Evolutionary conservation across 768 basidiomycete genomes (phyloP), one percentile per base, ranked within the genome.

Genomic region (Boletus sensibilis): DNA sequence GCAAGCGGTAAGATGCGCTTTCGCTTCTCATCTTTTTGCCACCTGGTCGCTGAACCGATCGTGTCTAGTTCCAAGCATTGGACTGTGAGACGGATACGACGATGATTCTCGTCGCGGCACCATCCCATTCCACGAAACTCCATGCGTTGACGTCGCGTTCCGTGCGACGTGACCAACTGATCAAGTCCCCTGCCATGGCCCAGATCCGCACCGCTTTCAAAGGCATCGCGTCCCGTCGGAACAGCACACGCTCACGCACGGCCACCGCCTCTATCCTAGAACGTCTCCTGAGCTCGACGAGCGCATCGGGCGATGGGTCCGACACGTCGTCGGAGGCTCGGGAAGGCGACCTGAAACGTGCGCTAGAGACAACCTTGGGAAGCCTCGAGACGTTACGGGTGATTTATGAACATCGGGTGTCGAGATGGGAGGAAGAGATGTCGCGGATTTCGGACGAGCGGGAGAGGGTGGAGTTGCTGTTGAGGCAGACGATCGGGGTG

Each of bases 41-140:
- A 23, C 3, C 39, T 1, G 25, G 27, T 35, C 16, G 34, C 33
- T 56, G 53, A 49, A 72, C 41, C 21, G 33, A 14, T 35, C 4
- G 20, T 5, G 9, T 29, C 34, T 60, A 92, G 90, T 87, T 92
- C 78, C 86, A 89, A 73, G 79, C 79, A 33, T 73, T 92, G 31
- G 90, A 92, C 72, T 79, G 88, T 42, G 87, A 91, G 69, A 92
- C 90, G 4, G 90, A 92, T 61, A 79, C 89, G 11, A 91, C 88
- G 0, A 79, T 92, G 75, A 71, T 92, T 25, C 72, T 92, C 0
- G 73, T 92, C 25, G 89, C 89, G 5, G 81, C 89, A 0, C 90
- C 90, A 0, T 83, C 88, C 2, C 89, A 92, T 65, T 78, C 84
- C 13, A 83, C 81, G 16, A 87, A 86, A 62, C 65, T 88, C 7